phyloP scores from a whole-genome alignment of 148 eudicot genomes.

The Diospyros lotus region DNA sequence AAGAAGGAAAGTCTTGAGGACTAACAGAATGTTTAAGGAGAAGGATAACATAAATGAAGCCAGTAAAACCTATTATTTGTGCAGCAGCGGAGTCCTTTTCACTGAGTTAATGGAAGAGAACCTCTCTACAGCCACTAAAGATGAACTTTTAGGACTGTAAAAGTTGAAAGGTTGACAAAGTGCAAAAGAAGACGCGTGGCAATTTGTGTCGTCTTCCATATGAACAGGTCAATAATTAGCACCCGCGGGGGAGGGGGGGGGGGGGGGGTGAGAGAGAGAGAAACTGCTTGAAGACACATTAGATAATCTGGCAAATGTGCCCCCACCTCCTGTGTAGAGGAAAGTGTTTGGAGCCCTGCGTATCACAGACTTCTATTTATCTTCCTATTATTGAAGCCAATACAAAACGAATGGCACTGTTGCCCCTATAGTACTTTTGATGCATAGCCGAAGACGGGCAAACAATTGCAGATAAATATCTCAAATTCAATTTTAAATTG shows the following conservation, averaged over 20 bases:
- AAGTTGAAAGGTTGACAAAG: slow-evolving; percentile 1
- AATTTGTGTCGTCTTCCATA: not conserved
- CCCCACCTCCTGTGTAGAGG: no score
- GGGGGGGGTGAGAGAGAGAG: slow-evolving; percentile 1
- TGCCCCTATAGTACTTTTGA: not conserved
- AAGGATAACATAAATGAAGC: not conserved
- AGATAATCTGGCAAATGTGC: no score
- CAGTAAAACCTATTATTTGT: no score
- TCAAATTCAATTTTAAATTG: not conserved
- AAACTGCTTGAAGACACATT: not conserved
- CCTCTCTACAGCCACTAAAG: not conserved
- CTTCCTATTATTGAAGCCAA: no score
- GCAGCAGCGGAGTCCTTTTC: not conserved
- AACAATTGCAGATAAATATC: not conserved
- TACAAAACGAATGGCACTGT: not conserved
- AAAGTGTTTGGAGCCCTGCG: no score
- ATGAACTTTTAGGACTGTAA: not conserved
- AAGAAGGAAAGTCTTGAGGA: not conserved
- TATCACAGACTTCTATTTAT: no score
- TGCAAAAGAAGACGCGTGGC: not conserved
- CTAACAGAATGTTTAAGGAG: not conserved
- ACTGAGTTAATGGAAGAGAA: not conserved
- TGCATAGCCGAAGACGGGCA: not conserved
- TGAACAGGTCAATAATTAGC: not conserved
- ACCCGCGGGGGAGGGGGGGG: no score